phyloP scores from a whole-genome alignment of 2,329 filamentous ascomycete species.

The Knufia petricola region DNA sequence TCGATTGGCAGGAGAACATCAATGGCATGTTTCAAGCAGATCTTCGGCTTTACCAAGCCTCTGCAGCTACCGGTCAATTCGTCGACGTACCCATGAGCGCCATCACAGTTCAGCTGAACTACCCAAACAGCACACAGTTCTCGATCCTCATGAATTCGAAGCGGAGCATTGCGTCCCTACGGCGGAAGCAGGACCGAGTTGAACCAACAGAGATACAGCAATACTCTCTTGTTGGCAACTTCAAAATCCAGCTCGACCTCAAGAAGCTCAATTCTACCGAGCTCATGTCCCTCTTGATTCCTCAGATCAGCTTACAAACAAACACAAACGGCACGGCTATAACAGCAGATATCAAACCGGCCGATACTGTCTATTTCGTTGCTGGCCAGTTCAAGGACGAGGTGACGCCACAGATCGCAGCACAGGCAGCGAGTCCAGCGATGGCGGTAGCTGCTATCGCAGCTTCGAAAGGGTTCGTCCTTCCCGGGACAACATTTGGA shows the following conservation, averaged over 20 bases:
- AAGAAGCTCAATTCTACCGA: constrained; percentile 25
- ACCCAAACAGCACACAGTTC: constrained; percentile 20
- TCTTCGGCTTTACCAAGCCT: constrained; percentile 62
- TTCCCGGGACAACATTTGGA: constrained; percentile 27
- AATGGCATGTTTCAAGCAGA: constrained; percentile 69
- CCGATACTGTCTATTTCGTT: constrained; percentile 30
- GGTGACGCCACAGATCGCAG: constrained; percentile 18
- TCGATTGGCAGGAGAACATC: constrained; percentile 52
- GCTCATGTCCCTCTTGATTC: constrained; percentile 27
- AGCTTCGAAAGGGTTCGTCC: constrained; percentile 24
- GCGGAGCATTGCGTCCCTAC: constrained; percentile 6
- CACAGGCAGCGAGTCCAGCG: constrained; percentile 18
- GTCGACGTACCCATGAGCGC: constrained; percentile 28
- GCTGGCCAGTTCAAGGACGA: constrained; percentile 25
- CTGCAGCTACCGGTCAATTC: constrained; percentile 44
- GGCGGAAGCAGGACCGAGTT: constrained; percentile 10
- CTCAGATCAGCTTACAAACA: constrained; percentile 25
- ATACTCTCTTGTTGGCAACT: constrained; percentile 27
- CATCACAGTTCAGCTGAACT: constrained; percentile 25
- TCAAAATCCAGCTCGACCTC: constrained; percentile 23
- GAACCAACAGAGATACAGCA: constrained; percentile 25
- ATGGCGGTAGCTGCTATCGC: constrained; percentile 22
- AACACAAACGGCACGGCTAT: constrained; percentile 19
- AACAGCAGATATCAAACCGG: constrained; percentile 25
- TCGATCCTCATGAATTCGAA: constrained; percentile 17